Evolutionary conservation across 148 eudicot species (phyloP).

Genomic region (Diospyros lotus): DNA sequence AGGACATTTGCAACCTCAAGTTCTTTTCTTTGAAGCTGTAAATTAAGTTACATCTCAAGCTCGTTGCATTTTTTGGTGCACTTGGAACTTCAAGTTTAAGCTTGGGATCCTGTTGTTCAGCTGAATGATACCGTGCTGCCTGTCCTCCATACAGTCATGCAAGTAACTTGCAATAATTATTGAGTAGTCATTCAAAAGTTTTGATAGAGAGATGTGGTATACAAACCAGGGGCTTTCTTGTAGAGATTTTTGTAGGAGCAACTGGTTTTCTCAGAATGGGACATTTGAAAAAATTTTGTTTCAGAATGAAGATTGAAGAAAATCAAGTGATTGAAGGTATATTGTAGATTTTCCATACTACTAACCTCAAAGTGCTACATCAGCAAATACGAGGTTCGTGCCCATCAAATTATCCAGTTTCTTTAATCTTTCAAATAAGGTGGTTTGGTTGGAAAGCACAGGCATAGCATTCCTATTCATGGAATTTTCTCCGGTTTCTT

Average conservation of each 20-base stretch:
- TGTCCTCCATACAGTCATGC: conserved; percentile 1
- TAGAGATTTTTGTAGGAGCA: conserved; percentile 15
- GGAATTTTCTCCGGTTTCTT: neutral
- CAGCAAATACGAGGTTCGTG: neutral
- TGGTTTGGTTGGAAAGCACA: neutral
- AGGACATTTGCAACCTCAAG: conserved; percentile 95
- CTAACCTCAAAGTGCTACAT: neutral
- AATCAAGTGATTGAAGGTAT: conserved; percentile 8
- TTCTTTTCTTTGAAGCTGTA: conserved; percentile 92
- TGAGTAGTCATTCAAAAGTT: neutral
- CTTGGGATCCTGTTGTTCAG: neutral
- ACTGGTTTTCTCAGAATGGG: conserved; percentile 9
- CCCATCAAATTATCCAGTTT: neutral
- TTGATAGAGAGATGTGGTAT: conserved; percentile 9
- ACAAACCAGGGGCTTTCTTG: conserved; percentile 13
- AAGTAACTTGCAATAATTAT: conserved; percentile 1
- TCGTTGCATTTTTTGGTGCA: neutral
- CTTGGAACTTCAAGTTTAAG: conserved; percentile 10
- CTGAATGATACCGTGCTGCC: neutral
- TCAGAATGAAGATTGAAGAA: neutral
- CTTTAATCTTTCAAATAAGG: conserved; percentile 8
- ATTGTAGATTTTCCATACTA: conserved; percentile 4
- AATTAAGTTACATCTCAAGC: conserved; percentile 22
- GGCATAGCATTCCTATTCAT: too few relatives aligned
- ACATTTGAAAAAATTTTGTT: conserved; percentile 3